Conservation (phyloP, 2,329 filamentous ascomycete genomes). For the Corynespora cassiicola region DNA sequence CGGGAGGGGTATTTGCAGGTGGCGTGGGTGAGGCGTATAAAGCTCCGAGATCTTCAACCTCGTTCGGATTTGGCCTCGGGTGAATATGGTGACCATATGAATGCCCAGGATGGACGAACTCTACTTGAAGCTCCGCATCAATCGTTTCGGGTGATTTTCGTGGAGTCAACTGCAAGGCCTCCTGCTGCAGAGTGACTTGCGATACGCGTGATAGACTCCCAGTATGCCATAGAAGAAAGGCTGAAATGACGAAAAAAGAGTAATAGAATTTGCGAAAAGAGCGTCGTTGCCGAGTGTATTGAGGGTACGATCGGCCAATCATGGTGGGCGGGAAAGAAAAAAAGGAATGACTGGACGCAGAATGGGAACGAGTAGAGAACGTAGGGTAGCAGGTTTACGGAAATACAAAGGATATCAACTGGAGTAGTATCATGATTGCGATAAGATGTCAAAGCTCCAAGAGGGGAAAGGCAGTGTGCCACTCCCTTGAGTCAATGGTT, state of each 20-base stretch:
- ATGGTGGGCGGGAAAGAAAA: constrained; percentile 8
- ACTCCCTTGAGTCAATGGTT: background rate
- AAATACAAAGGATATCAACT: too few relatives aligned
- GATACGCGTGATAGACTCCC: background rate
- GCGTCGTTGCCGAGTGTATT: constrained; percentile 14
- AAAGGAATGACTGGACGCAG: constrained; percentile 1
- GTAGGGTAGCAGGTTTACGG: constrained; percentile 2
- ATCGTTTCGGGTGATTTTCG: constrained; percentile 1
- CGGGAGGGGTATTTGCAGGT: background rate
- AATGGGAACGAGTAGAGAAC: background rate
- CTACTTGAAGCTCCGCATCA: background rate
- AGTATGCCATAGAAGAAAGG: constrained; percentile 11
- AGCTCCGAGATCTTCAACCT: constrained; percentile 1
- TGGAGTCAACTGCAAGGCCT: background rate
- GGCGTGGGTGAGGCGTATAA: background rate
- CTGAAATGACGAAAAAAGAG: constrained; percentile 8
- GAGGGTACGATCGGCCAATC: constrained; percentile 8
- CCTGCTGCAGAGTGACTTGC: constrained; percentile 6
- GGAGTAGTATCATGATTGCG: too few relatives aligned
- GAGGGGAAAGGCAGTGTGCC: background rate
- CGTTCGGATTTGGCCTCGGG: constrained; percentile 1
- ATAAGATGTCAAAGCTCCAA: background rate
- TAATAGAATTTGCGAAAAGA: constrained; percentile 14
- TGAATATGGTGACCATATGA: constrained; percentile 7
- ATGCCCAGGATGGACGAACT: background rate